These are phyloP conservation scores for Paramarasmius palmivorus DNA, from an alignment of 1,284 basidiomycete species.

Conservation along the genomic window DNA sequence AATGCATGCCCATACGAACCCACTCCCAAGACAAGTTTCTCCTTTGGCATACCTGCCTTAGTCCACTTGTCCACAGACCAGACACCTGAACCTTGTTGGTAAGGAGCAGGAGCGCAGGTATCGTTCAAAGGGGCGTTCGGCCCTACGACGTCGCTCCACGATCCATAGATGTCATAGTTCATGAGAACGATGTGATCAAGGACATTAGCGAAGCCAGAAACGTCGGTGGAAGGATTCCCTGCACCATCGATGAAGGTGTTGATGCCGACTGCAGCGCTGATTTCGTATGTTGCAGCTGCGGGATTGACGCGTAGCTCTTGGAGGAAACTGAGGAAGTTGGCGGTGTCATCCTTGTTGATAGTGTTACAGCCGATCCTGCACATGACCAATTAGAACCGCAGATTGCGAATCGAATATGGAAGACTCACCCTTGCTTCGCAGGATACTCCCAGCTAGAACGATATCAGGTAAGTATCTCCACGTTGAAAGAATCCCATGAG, in stretches of 20 bases:
- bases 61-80: constrained; percentile 56
- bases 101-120: constrained; percentile 60
- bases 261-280: constrained; percentile 60
- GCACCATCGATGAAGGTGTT: constrained; percentile 54
- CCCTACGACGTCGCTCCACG: constrained; percentile 43
- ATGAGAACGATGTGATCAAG: constrained; percentile 8
- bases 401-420: no score
- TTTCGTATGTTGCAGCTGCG: constrained; percentile 46
- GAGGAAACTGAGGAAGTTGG: constrained; percentile 75
- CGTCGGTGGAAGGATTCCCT: constrained; percentile 54
- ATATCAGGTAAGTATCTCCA: not conserved
- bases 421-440: constrained; percentile 45
- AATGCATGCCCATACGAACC: constrained; percentile 2
- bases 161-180: constrained; percentile 13
- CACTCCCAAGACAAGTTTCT: constrained; percentile 3
- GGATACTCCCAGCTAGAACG: constrained; percentile 84
- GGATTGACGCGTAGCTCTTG: constrained; percentile 61
- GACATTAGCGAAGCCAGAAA: constrained; percentile 38
- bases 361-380: constrained; percentile 59
- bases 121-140: constrained; percentile 87
- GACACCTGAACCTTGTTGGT: constrained; percentile 73
- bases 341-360: constrained; percentile 60
- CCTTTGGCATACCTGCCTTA: not conserved
- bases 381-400: no score
- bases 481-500: not conserved